Percentiles rank a stretch among this genome's conserved stretches.
Conservation (phyloP, 495 filamentous ascomycete species). For the Penicillium paradoxum region DNA sequence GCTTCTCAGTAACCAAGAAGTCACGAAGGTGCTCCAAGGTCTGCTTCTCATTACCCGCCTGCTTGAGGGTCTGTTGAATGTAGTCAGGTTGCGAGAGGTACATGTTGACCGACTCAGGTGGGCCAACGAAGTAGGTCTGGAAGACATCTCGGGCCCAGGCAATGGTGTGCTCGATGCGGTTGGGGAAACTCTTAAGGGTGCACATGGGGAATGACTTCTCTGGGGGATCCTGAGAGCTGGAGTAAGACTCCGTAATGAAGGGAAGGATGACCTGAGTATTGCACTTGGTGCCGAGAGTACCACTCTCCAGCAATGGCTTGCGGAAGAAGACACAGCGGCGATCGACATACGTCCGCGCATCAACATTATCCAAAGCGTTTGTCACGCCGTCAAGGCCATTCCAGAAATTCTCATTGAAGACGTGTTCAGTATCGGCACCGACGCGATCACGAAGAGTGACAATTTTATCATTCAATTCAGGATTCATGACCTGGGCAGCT, state of each 20-base stretch:
- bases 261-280: slow-evolving; percentile 96
- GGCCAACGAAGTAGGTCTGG: slow-evolving; percentile 87
- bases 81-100: slow-evolving; percentile 92
- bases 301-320: slow-evolving; percentile 93
- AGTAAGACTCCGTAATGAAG: slow-evolving; percentile 90
- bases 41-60: slow-evolving; percentile 93
- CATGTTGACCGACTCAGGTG: slow-evolving; percentile 90
- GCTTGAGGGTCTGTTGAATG: slow-evolving; percentile 82
- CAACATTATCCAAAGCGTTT: slow-evolving; percentile 96
- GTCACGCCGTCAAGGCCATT: slow-evolving; percentile 83
- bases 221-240: slow-evolving; percentile 95
- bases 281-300: slow-evolving; percentile 96
- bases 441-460: slow-evolving; percentile 82
- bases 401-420: slow-evolving; percentile 97
- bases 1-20: slow-evolving; percentile 89
- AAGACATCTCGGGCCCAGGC: slow-evolving; percentile 97
- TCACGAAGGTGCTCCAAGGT: slow-evolving; percentile 87
- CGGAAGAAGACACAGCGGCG: slow-evolving; percentile 97
- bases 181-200: slow-evolving; percentile 95
- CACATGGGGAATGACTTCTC: slow-evolving; percentile 99
- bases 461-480: slow-evolving; percentile 81
- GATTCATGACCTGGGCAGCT: slow-evolving; percentile 92
- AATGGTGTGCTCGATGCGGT: slow-evolving; percentile 98
- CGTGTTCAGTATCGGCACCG: slow-evolving; percentile 83
- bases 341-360: slow-evolving; percentile 96